These are phyloP conservation scores for Solanum corneliomulleri DNA, from an alignment of 257 asterid genomes.

Conservation along the genomic window DNA sequence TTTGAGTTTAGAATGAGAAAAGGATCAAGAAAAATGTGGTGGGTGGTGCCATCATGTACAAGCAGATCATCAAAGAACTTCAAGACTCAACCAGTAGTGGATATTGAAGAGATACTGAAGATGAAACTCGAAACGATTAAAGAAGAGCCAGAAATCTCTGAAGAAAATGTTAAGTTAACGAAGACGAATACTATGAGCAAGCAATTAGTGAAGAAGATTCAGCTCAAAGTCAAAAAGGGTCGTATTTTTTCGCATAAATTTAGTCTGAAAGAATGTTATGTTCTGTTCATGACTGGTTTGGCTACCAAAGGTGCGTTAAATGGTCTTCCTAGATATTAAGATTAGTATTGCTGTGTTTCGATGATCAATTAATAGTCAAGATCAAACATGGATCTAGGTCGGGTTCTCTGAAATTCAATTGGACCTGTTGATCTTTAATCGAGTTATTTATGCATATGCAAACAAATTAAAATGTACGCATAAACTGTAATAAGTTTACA, in stretches of 20 bases:
- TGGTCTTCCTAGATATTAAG: slow-evolving; percentile 38
- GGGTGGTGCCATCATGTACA: slow-evolving; percentile 23
- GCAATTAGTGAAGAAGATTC: slow-evolving; percentile 23
- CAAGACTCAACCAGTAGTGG: slow-evolving; percentile 39
- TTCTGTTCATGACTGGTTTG: slow-evolving; percentile 50
- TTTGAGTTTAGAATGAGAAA: slow-evolving; percentile 13
- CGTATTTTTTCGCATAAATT: slow-evolving; percentile 22
- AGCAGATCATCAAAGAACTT: slow-evolving; percentile 22
- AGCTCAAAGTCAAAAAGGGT: slow-evolving; percentile 29
- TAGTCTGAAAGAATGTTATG: slow-evolving; percentile 52
- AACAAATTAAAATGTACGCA: neutral
- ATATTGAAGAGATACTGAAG: slow-evolving; percentile 55
- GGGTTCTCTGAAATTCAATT: neutral
- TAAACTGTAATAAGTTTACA: neutral
- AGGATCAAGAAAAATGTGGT: slow-evolving; percentile 37
- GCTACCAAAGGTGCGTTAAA: slow-evolving; percentile 39
- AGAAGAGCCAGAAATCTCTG: slow-evolving; percentile 42
- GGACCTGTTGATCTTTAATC: neutral
- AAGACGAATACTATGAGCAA: slow-evolving; percentile 3
- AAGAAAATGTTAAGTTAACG: slow-evolving; percentile 9
- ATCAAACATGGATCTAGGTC: neutral
- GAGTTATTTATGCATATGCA: neutral
- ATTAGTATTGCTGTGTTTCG: neutral
- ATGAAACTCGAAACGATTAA: slow-evolving; percentile 63
- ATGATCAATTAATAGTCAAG: neutral